phyloP scores from a whole-genome alignment of 148 eudicot species.

The Rhododendron ferrugineum region DNA sequence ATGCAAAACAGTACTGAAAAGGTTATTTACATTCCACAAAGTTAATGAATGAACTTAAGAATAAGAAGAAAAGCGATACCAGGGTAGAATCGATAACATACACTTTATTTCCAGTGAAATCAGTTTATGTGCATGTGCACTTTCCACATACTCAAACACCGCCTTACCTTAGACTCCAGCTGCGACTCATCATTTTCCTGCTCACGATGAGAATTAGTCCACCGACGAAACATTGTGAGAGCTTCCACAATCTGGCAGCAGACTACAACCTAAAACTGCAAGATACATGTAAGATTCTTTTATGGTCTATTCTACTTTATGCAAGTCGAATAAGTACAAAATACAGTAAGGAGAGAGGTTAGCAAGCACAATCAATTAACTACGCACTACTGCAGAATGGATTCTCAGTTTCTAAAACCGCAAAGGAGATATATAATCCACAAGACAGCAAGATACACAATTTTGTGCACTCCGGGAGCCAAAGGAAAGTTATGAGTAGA shows the following conservation, averaged over 20 bases:
- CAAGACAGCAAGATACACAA: background rate
- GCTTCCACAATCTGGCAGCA: slow-evolving; percentile 9
- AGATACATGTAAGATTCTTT: background rate
- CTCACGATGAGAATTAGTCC: slow-evolving; percentile 20
- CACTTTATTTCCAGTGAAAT: background rate
- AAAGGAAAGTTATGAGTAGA: background rate
- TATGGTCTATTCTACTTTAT: background rate
- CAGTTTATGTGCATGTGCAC: background rate
- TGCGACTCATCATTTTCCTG: slow-evolving; percentile 20
- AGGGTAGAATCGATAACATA: background rate
- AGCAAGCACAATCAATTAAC: background rate
- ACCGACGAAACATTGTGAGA: slow-evolving; percentile 27
- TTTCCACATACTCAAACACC: background rate
- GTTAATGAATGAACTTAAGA: background rate
- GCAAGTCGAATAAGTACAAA: background rate
- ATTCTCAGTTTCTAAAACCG: background rate
- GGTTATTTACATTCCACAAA: background rate
- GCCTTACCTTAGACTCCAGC: slow-evolving; percentile 27
- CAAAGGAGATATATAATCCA: background rate
- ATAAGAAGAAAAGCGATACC: background rate
- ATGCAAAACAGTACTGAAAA: background rate
- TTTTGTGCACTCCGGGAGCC: background rate
- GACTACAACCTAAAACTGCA: slow-evolving; percentile 4
- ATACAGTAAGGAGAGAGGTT: background rate
- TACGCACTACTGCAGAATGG: background rate